Conservation (phyloP, 768 basidiomycete genomes). For the Neoboletus brunneissimus region DNA sequence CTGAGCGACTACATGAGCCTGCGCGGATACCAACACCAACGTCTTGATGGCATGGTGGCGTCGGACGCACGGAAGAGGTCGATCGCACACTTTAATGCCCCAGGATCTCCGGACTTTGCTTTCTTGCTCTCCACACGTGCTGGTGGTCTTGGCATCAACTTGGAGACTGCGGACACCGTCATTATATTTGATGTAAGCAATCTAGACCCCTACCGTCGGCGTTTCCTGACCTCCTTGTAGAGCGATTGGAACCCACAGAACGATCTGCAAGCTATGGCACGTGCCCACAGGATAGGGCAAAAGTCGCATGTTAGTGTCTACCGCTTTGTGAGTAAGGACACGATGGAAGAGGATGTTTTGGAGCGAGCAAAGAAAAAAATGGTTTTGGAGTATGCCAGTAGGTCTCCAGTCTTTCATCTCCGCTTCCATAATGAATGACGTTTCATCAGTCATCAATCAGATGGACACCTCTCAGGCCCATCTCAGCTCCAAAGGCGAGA, state of each 20-base stretch:
- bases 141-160: slow-evolving; percentile 96
- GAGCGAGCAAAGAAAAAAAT: slow-evolving; percentile 99
- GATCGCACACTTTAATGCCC: slow-evolving; percentile 95
- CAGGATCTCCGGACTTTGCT: slow-evolving; percentile 91
- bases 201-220: not conserved
- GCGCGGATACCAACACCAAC: slow-evolving; percentile 88
- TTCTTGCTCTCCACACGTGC: slow-evolving; percentile 96
- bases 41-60: slow-evolving; percentile 92
- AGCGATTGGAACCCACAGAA: slow-evolving; percentile 99
- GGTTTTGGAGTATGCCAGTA: slow-evolving; percentile 99
- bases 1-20: slow-evolving; percentile 94
- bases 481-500: slow-evolving; percentile 75
- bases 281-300: slow-evolving; percentile 98
- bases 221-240: slow-evolving; percentile 40
- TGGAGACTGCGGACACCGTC: slow-evolving; percentile 98
- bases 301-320: slow-evolving; percentile 99
- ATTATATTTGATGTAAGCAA: slow-evolving; percentile 93
- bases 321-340: slow-evolving; percentile 97
- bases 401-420: slow-evolving; percentile 38
- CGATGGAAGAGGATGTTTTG: slow-evolving; percentile 98
- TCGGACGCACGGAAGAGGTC: slow-evolving; percentile 92
- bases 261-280: slow-evolving; percentile 98
- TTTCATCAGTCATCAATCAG: slow-evolving; percentile 90
- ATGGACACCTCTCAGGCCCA: slow-evolving; percentile 99
- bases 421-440: slow-evolving; percentile 6